phyloP scores from a whole-genome alignment of 1,139 yeast genomes.

The Kodamaea plutei region DNA sequence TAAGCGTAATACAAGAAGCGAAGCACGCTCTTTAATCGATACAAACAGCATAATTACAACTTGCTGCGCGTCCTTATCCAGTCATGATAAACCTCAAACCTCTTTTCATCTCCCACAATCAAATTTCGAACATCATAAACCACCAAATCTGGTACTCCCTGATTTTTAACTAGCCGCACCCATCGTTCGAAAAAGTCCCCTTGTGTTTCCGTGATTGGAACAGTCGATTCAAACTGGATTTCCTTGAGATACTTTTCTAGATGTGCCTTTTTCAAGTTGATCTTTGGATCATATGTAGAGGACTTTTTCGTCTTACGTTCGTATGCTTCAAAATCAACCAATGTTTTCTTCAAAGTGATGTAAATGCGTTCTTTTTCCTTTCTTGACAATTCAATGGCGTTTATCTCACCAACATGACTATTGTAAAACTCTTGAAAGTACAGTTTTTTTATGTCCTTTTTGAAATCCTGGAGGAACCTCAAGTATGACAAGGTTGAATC shows the following conservation, averaged over 20 bases:
- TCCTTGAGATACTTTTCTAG: constrained; percentile 16
- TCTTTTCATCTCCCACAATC: constrained; percentile 41
- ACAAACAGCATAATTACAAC: too few relatives aligned
- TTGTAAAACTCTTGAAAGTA: constrained; percentile 28
- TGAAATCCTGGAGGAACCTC: constrained; percentile 27
- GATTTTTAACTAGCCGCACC: constrained; percentile 23
- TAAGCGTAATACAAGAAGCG: too few relatives aligned
- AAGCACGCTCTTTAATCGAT: too few relatives aligned
- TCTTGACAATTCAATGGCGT: constrained; percentile 12
- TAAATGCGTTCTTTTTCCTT: constrained; percentile 21
- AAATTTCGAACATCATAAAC: constrained; percentile 33
- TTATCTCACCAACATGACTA: constrained; percentile 15
- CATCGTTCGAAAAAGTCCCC: constrained; percentile 25
- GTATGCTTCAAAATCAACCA: constrained; percentile 23
- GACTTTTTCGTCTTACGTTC: constrained; percentile 24
- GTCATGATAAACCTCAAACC: constrained; percentile 27
- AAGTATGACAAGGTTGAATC: constrained; percentile 24
- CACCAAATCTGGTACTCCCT: constrained; percentile 19
- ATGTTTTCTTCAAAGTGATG: constrained; percentile 22
- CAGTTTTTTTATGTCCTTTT: constrained; percentile 25
- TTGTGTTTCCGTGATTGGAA: background rate
- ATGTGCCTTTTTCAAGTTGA: constrained; percentile 28
- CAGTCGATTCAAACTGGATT: background rate
- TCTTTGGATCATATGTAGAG: constrained; percentile 11
- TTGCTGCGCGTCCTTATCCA: too few relatives aligned